Evolutionary conservation across 1,284 basidiomycete genomes (phyloP), one percentile per base, ranked within the genome.

Genomic region (Rhodotorula sp.): DNA sequence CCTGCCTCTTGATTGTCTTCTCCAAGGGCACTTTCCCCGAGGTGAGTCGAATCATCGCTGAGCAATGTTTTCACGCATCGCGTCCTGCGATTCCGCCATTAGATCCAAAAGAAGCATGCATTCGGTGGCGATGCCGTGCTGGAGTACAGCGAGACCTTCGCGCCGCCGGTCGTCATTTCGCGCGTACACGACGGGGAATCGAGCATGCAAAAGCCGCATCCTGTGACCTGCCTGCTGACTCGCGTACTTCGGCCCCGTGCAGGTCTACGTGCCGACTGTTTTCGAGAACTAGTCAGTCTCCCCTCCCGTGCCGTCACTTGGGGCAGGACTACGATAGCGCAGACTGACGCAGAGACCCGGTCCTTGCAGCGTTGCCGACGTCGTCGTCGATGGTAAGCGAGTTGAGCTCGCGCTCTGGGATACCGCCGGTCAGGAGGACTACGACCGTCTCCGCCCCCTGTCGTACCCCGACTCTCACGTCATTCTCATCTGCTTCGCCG

Each of bases 391-490:
- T 55, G 88, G 90, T 67, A 96, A 95, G 82, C 85, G 88, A 59
- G 88, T 98, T 77, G 95, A 98, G 81, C 86, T 98, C 48, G 94
- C 95, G 7, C 85, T 99, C 46, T 99, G 95, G 95, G 95, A 98
- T 82, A 98, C 95, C 1, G 95, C 95, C 8, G 95, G 95, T 26
- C 95, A 98, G 82, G 95, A 98, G 83, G 95, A 98, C 83, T 98
- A 97, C 82, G 95, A 98, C 81, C 86, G 95, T 73, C 84, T 98
- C 74, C 86, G 95, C 74, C 95, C 95, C 37, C 84, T 99, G 71
- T 93, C 91, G 80, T 98, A 98, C 79, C 94, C 95, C 49, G 95
- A 97, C 81, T 93, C 90, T 83, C 89, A 97, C 81, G 93, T 98
- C 66, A 95, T 99, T 77, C 87, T 98, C 74, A 91, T 98, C 78